phyloP scores from a whole-genome alignment of 2,329 filamentous ascomycete species.

The Trichoderma sp. region DNA sequence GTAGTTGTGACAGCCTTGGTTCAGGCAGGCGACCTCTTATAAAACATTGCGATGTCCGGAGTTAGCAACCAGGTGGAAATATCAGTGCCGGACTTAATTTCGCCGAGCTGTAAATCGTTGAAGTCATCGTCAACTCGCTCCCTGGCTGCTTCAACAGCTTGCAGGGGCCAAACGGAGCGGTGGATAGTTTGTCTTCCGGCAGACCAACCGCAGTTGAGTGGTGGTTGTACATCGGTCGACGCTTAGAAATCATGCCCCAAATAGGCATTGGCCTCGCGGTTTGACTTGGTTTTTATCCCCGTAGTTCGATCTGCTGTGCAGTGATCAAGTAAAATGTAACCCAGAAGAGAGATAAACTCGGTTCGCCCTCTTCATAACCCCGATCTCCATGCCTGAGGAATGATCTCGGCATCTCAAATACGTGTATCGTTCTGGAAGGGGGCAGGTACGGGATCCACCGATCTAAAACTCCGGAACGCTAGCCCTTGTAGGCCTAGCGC shows the following conservation, averaged over 20 bases:
- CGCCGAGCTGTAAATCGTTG: not conserved
- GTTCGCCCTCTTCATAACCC: not conserved
- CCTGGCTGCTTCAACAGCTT: not conserved
- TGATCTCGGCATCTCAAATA: not conserved
- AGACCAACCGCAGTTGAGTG: not conserved
- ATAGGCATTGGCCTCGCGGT: not conserved
- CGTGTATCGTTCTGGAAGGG: not conserved
- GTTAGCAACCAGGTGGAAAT: not conserved
- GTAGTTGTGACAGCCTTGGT: not conserved
- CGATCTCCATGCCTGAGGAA: not conserved
- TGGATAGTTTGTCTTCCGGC: not conserved
- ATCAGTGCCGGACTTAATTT: not conserved
- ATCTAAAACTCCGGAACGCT: conserved; percentile 17
- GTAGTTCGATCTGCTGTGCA: not conserved
- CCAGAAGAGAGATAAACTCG: not conserved
- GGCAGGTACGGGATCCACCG: not conserved
- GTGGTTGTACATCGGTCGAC: not conserved
- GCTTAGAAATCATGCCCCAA: not conserved
- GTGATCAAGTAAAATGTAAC: not conserved
- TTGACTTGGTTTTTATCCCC: not conserved
- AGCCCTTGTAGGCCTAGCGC: not conserved
- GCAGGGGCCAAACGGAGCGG: not conserved
- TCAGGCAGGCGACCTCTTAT: not conserved
- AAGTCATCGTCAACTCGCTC: not conserved
- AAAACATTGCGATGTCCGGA: not conserved